These are phyloP conservation scores for Rusavskia elegans DNA, from an alignment of 495 filamentous ascomycete genomes.

Conservation along the genomic window DNA sequence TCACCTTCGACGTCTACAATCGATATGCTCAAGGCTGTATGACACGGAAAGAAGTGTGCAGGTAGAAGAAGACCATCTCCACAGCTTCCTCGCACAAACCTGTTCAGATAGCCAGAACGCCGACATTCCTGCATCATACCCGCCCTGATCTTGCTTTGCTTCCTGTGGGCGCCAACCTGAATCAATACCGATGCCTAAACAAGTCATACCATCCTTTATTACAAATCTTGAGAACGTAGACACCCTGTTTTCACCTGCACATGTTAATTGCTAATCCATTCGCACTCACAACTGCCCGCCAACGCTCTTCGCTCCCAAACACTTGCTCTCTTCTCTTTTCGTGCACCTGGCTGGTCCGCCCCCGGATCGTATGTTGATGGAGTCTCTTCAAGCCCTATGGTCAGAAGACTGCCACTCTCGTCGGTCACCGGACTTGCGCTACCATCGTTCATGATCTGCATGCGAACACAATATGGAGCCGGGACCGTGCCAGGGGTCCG, in stretches of 20 bases:
- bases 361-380: constrained; percentile 25
- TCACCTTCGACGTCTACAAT: too few relatives aligned
- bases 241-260: neutral
- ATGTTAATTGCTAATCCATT: constrained; percentile 2
- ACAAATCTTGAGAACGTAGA: neutral
- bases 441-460: constrained; percentile 41
- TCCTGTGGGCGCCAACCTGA: neutral
- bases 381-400: constrained; percentile 43
- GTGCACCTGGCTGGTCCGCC: neutral
- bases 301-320: neutral
- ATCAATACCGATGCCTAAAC: neutral
- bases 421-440: constrained; percentile 24
- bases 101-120: too few relatives aligned
- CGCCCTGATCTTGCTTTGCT: too few relatives aligned
- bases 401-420: constrained; percentile 26
- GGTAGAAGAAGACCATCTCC: too few relatives aligned
- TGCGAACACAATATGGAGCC: constrained; percentile 53
- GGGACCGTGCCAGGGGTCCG: constrained; percentile 29
- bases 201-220: too few relatives aligned
- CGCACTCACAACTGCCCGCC: constrained; percentile 1
- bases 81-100: too few relatives aligned
- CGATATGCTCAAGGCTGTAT: too few relatives aligned
- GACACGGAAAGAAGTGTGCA: too few relatives aligned
- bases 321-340: neutral
- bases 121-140: too few relatives aligned